Evolutionary conservation across 2,329 filamentous ascomycete species (phyloP).

Genomic region (Cladosporium sp.): DNA sequence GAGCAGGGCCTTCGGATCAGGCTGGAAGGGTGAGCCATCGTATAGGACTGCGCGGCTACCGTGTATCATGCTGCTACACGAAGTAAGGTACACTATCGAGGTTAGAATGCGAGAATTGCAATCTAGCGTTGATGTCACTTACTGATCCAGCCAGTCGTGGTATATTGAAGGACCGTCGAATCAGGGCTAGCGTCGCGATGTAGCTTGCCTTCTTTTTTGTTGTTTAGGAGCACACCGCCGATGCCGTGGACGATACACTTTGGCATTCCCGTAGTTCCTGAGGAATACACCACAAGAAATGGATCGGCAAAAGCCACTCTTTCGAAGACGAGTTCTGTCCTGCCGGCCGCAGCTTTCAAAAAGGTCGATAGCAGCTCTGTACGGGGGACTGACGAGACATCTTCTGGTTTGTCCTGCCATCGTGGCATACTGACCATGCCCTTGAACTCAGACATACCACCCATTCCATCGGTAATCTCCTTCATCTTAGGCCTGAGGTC

Average conservation of each 20-base stretch:
- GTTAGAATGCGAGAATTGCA: no score
- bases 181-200: constrained; percentile 45
- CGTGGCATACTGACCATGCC: constrained; percentile 63
- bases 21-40: constrained; percentile 76
- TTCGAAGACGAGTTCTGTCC: constrained; percentile 49
- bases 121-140: no score
- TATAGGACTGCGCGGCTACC: constrained; percentile 68
- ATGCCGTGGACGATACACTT: constrained; percentile 81
- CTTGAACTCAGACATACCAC: constrained; percentile 55
- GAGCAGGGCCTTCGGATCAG: constrained; percentile 61
- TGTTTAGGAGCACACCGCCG: constrained; percentile 59
- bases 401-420: constrained; percentile 54
- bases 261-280: constrained; percentile 75
- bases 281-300: constrained; percentile 67
- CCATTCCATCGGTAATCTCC: constrained; percentile 61
- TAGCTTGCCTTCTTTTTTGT: constrained; percentile 57
- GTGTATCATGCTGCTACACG: constrained; percentile 54
- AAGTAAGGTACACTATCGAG: constrained; percentile 60
- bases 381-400: constrained; percentile 52
- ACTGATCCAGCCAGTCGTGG: constrained; percentile 74
- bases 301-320: constrained; percentile 68
- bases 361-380: constrained; percentile 44
- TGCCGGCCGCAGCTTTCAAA: constrained; percentile 35
- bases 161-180: constrained; percentile 54
- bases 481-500: constrained; percentile 70